A percentile compares a stretch with the other conserved stretches of the same genome.
Evolutionary conservation across 768 basidiomycete genomes (phyloP).

Genomic region (Hydnum rufescens): DNA sequence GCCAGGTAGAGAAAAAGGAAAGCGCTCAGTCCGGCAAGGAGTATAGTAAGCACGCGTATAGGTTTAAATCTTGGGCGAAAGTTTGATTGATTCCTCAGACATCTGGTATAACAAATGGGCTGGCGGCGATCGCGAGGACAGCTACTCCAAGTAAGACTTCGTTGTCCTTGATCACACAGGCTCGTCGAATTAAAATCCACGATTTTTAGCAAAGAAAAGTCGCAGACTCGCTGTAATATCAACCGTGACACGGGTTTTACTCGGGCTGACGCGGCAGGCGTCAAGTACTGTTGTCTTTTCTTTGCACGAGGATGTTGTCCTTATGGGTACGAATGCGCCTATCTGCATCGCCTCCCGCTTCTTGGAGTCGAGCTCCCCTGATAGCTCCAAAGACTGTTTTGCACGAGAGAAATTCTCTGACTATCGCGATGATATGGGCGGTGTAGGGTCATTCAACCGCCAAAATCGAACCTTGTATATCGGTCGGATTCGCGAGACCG

Average conservation of each 20-base stretch:
- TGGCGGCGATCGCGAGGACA: slow-evolving; percentile 95
- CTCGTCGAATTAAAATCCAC: slow-evolving; percentile 4
- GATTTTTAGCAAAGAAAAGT: slow-evolving; percentile 62
- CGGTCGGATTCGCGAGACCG: slow-evolving; percentile 83
- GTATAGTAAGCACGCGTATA: slow-evolving; percentile 74
- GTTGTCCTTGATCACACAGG: neutral
- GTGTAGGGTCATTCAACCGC: slow-evolving; percentile 88
- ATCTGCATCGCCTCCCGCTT: slow-evolving; percentile 75
- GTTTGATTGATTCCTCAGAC: slow-evolving; percentile 26
- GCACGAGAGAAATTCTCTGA: slow-evolving; percentile 92
- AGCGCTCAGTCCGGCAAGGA: slow-evolving; percentile 86
- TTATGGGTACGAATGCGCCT: slow-evolving; percentile 96
- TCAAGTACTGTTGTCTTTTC: slow-evolving; percentile 87
- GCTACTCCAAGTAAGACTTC: slow-evolving; percentile 66
- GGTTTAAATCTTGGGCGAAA: no score
- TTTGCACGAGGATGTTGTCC: slow-evolving; percentile 94
- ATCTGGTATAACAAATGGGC: slow-evolving; percentile 99
- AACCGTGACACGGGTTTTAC: slow-evolving; percentile 81
- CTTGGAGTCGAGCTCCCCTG: slow-evolving; percentile 48
- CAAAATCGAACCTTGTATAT: slow-evolving; percentile 91
- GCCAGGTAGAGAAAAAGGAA: slow-evolving; percentile 78
- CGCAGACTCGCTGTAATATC: slow-evolving; percentile 80
- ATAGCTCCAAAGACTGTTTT: slow-evolving; percentile 92
- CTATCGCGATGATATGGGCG: slow-evolving; percentile 99
- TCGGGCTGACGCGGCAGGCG: slow-evolving; percentile 82